These are phyloP conservation scores for Urostyla sp. DNA, from an alignment of 73 alveolate species.

Conservation along the genomic window DNA sequence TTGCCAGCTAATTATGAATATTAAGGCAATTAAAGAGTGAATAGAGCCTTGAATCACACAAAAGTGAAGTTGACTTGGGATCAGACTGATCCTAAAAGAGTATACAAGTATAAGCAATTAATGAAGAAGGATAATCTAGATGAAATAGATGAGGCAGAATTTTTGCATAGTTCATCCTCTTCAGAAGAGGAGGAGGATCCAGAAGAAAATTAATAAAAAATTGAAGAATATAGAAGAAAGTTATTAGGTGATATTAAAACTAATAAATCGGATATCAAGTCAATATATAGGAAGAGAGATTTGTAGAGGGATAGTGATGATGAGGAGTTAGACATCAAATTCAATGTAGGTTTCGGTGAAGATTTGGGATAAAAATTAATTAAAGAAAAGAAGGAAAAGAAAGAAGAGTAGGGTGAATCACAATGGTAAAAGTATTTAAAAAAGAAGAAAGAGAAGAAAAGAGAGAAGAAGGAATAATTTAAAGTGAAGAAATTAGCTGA, in stretches of 20 bases:
- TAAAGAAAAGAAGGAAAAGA: conserved; percentile 56
- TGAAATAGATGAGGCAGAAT: conserved; percentile 84
- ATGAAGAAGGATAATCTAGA: conserved; percentile 73
- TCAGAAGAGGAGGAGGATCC: conserved; percentile 84
- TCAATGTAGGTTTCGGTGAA: conserved; percentile 83
- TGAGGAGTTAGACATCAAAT: conserved; percentile 79
- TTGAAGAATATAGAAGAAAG: conserved; percentile 69
- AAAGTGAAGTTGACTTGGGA: conserved; percentile 97
- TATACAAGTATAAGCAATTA: conserved; percentile 71
- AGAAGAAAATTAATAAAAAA: conserved; percentile 76
- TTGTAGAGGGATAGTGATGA: conserved; percentile 66
- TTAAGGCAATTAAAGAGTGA: conserved; percentile 65
- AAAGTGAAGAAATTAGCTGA: conserved; percentile 74
- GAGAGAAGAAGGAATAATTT: conserved; percentile 78
- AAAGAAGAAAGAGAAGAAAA: conserved; percentile 85
- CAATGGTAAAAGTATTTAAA: conserved; percentile 81
- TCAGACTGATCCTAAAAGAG: conserved; percentile 86
- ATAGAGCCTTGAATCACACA: conserved; percentile 92
- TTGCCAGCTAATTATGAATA: conserved; percentile 89
- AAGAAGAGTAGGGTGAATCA: conserved; percentile 81
- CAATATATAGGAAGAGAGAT: conserved; percentile 69
- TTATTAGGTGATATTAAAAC: conserved; percentile 35
- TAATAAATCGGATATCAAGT: conserved; percentile 8
- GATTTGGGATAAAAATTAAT: conserved; percentile 43
- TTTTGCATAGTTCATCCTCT: conserved; percentile 72